Conservation (phyloP, 2,329 filamentous ascomycete species). For the Proliferodiscus dingleyae region DNA sequence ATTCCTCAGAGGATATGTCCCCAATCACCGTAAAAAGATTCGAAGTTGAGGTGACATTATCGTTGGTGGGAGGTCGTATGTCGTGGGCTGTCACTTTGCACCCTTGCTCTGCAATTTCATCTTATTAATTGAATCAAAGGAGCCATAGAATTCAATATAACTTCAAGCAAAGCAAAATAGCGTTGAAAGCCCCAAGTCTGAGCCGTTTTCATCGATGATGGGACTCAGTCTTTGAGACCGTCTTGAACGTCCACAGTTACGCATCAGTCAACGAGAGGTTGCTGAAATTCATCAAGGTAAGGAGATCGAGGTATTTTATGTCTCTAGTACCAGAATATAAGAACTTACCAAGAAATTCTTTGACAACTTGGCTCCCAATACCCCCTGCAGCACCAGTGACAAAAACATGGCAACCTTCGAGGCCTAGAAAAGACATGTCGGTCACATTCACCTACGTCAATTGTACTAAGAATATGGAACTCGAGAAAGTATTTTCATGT, state of each 20-base stretch:
- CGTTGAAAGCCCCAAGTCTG: not conserved
- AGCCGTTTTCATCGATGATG: not conserved
- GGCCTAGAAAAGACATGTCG: slow-evolving; percentile 19
- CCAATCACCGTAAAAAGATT: slow-evolving; percentile 40
- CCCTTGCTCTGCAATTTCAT: slow-evolving; percentile 47
- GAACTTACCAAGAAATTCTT: slow-evolving; percentile 46
- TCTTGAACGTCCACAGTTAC: too few species aligned
- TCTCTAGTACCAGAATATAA: not conserved
- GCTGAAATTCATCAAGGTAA: too few species aligned
- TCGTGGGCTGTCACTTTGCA: slow-evolving; percentile 52
- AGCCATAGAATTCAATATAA: not conserved
- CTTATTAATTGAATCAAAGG: not conserved
- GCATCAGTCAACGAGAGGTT: too few species aligned
- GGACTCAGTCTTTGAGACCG: not conserved
- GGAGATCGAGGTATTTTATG: not conserved
- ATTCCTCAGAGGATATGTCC: slow-evolving; percentile 44
- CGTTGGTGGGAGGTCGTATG: slow-evolving; percentile 34
- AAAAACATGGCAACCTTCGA: slow-evolving; percentile 41
- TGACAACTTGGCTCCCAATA: slow-evolving; percentile 45
- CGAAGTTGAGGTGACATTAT: slow-evolving; percentile 24
- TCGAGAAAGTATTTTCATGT: not conserved
- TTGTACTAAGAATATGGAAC: not conserved
- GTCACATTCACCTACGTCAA: not conserved
- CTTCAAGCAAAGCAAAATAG: not conserved
- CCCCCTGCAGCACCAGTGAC: slow-evolving; percentile 48